These are phyloP conservation scores for Leptographium procerum DNA, from an alignment of 2,329 filamentous ascomycete genomes.

Conservation along the genomic window DNA sequence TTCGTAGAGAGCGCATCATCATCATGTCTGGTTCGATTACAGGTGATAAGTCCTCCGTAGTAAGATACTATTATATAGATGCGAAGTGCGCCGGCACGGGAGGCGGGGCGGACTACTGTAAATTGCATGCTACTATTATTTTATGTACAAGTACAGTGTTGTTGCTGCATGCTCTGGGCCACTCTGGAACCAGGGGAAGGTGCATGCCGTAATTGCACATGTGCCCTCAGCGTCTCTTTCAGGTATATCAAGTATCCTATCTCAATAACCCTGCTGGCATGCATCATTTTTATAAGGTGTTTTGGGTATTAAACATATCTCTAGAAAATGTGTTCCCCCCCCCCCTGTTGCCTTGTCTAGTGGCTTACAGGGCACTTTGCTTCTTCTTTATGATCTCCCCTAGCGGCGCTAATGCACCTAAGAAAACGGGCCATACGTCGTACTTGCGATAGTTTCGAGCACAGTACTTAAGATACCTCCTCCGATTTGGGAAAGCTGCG, in stretches of 20 bases:
- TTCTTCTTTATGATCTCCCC: neutral
- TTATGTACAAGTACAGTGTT: no score
- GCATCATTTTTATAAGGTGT: no score
- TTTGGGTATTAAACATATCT: neutral
- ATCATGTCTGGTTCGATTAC: no score
- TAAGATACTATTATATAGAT: no score
- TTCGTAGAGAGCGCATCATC: no score
- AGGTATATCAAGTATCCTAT: no score
- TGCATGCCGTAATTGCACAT: neutral
- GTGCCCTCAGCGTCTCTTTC: neutral
- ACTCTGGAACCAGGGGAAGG: neutral
- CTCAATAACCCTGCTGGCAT: no score
- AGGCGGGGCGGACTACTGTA: neutral
- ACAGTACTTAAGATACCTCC: no score
- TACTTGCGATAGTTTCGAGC: no score
- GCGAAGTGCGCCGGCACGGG: neutral
- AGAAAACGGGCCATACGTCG: no score
- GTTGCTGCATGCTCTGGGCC: neutral
- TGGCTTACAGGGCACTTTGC: neutral
- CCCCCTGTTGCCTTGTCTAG: neutral
- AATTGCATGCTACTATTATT: neutral
- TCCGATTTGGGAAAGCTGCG: neutral
- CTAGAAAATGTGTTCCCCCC: no score
- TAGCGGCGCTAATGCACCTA: neutral
- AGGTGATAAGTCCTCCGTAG: no score